Evolutionary conservation across 1,284 basidiomycete species (phyloP), one percentile per base, ranked within the genome.

Genomic region (Cryptococcus amylolentus): DNA sequence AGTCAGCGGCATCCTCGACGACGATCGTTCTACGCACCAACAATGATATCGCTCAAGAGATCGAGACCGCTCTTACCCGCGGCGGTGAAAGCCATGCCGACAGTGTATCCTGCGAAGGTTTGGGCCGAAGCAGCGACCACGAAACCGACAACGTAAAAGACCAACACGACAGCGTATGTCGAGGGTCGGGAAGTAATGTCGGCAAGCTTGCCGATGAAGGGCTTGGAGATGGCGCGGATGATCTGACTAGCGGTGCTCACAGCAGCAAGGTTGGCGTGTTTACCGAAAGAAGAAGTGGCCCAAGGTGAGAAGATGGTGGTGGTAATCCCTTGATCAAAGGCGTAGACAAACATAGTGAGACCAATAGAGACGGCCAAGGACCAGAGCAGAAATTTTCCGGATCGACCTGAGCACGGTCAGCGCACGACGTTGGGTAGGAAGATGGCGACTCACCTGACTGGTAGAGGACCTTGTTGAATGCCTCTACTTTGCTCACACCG

Each of bases 201-300:
- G 43, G 59, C 58, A 18, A 69, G 46, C 58, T 67, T 63, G 54
- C 63, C 60, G 57, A 73, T 50, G 67, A 71, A 64, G 49, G 69
- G 70, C 28, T 68, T 63, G 23, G 55, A 54, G 7, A 69, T 63
- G 23, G 64, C 69, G 1, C 62, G 55, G 28, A 70, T 68, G 55
- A 74, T 65, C 41, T 56, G 46, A 51, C 54, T 67, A 47, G 67
- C 58, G n/a, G 69, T 68, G n/a, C 55, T 55, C 43, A 71, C 66
- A 12, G 66, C 63, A 16, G 64, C 67, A 40, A 26, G 31, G 37
- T 52, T 52, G 23, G 51, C 51, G 20, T 52, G 51, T 20, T 52
- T 26, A 39, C 51, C 51, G 35, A 52, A 52, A 16, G 42, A 46
- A 5, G 51, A 52, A 5, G 51, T 52, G 12, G 51, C 51, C 51